Conservation (phyloP, 495 filamentous ascomycete species). For the Chaetomium cochliodes region DNA sequence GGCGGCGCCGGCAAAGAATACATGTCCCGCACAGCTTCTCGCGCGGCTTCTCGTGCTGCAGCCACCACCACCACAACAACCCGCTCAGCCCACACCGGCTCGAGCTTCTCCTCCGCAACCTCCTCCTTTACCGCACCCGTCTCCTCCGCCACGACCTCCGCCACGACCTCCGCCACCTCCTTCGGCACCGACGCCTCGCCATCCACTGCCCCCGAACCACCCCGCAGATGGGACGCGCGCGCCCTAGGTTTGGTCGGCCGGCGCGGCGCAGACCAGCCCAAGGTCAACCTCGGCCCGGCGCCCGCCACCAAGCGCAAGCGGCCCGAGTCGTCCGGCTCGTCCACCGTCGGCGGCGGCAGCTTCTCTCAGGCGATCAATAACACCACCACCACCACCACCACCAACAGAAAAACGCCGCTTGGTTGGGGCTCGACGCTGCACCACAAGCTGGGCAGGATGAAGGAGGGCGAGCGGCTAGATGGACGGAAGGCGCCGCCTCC, state of each 20-base stretch:
- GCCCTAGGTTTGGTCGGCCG: conserved; percentile 58
- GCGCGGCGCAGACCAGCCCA: conserved; percentile 47
- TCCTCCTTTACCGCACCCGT: conserved; percentile 20
- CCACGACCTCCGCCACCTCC: conserved; percentile 10
- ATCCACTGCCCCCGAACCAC: background rate
- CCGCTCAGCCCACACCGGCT: conserved; percentile 5
- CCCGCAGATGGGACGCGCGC: conserved; percentile 43
- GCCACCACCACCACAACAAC: no score
- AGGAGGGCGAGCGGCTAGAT: conserved; percentile 48
- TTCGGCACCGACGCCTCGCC: conserved; percentile 3
- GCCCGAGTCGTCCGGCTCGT: conserved; percentile 39
- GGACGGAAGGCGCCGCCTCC: conserved; percentile 10
- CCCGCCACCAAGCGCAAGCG: conserved; percentile 64
- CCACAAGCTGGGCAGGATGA: conserved; percentile 53
- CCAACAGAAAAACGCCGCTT: conserved; percentile 22
- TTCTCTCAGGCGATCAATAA: background rate
- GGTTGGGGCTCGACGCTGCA: conserved; percentile 52
- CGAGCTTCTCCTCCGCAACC: conserved; percentile 21
- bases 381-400: background rate
- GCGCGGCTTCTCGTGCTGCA: conserved; percentile 17
- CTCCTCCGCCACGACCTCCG: conserved; percentile 20
- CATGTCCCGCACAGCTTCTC: conserved; percentile 47
- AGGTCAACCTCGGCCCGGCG: conserved; percentile 64
- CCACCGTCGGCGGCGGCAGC: conserved; percentile 6
- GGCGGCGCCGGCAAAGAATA: conserved; percentile 75